These are phyloP conservation scores for Pseudonitzschia delicatissima DNA, from an alignment of 108 stramenopile species.

Conservation along the genomic window DNA sequence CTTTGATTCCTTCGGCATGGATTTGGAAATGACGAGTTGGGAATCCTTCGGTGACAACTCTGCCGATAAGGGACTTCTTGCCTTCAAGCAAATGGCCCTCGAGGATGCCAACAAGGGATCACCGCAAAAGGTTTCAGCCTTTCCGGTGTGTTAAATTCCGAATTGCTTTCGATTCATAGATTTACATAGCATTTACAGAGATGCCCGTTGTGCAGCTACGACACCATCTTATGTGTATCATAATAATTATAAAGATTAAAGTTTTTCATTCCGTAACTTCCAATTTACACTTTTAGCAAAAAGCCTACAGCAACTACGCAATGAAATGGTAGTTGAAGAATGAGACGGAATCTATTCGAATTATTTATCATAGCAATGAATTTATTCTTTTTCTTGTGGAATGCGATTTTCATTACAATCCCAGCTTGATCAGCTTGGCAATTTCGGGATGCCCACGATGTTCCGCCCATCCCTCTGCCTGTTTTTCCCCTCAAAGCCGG, in stretches of 20 bases:
- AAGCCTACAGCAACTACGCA: too few species aligned
- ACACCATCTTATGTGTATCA: neutral
- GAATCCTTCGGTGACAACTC: conserved; percentile 1
- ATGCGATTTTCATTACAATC: too few species aligned
- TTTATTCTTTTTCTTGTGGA: too few species aligned
- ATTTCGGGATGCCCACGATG: conserved; percentile 60
- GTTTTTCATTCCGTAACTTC: neutral
- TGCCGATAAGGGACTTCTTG: neutral
- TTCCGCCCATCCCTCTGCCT: conserved; percentile 77
- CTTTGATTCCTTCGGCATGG: neutral
- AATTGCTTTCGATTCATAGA: too few species aligned
- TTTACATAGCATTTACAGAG: too few species aligned
- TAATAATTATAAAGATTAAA: neutral
- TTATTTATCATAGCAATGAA: too few species aligned
- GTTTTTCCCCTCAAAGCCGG: conserved; percentile 70
- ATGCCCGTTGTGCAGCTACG: too few species aligned
- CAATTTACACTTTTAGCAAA: neutral
- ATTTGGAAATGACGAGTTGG: neutral
- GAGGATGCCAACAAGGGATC: neutral
- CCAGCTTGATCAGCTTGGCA: conserved; percentile 68
- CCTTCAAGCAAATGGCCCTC: neutral
- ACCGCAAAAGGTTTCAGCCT: conserved; percentile 13
- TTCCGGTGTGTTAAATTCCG: neutral
- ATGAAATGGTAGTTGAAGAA: too few species aligned
- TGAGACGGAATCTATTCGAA: too few species aligned